These are phyloP conservation scores for Tuber microsphaerosporum DNA, from an alignment of 495 filamentous ascomycete genomes.

Conservation along the genomic window DNA sequence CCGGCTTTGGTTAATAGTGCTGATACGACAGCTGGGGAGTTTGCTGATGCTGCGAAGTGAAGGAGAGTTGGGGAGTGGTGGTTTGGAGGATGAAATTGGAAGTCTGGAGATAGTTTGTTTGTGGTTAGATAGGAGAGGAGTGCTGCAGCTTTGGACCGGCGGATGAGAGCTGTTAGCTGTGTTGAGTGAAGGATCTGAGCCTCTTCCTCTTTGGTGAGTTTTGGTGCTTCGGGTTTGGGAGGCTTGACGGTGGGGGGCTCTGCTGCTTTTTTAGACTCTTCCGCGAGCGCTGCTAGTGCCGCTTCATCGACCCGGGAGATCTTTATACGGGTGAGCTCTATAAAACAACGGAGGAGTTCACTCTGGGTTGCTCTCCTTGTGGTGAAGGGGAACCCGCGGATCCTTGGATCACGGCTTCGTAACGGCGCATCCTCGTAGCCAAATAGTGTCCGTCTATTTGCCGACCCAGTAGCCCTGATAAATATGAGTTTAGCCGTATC, in stretches of 20 bases:
- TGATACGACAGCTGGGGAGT: constrained; percentile 62
- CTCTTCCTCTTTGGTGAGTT: constrained; percentile 72
- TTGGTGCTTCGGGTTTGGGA: constrained; percentile 48
- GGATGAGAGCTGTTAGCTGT: constrained; percentile 79
- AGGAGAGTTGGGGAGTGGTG: constrained; percentile 79
- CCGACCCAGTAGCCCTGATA: constrained; percentile 77
- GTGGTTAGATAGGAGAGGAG: constrained; percentile 73
- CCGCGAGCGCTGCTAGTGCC: constrained; percentile 45
- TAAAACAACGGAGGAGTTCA: constrained; percentile 86
- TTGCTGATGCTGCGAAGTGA: constrained; percentile 74
- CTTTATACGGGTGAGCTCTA: constrained; percentile 86
- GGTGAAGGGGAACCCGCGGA: constrained; percentile 86
- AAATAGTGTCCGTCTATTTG: constrained; percentile 78
- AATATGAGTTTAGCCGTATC: constrained; percentile 78
- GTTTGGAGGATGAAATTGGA: constrained; percentile 64
- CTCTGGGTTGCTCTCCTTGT: constrained; percentile 89
- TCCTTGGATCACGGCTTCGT: constrained; percentile 69
- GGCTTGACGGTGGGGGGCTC: constrained; percentile 43
- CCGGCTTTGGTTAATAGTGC: constrained; percentile 69
- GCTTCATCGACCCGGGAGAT: constrained; percentile 63
- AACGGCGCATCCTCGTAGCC: constrained; percentile 84
- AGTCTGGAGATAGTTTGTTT: constrained; percentile 62
- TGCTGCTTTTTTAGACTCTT: constrained; percentile 27
- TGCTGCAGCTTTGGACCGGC: constrained; percentile 80
- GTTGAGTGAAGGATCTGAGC: constrained; percentile 68